Base-by-base conservation (phyloP, 1,139 yeast genomes). In the Yamadazyma diospyri region DNA sequence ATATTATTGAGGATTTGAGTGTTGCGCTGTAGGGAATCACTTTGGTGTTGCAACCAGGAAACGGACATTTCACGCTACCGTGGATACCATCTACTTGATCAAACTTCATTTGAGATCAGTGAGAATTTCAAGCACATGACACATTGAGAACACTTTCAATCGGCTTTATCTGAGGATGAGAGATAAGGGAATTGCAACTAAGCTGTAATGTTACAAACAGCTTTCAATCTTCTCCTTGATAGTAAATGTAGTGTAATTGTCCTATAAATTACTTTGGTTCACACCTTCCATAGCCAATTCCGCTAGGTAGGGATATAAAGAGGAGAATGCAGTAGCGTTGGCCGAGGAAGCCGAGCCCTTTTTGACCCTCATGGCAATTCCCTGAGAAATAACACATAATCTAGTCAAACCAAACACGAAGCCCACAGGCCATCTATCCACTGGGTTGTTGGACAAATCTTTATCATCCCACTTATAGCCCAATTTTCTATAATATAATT, bases 301-400 rank as follows among this genome's bases (percentile, higher is more conserved):
- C 0, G 80, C 65, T 40, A 78, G 61, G 10, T 51, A 50, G 9
- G 69, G 71, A 42, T 73, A 76, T 43, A 71, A 50, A 3, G 46
- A 40, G 0, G 73, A 78, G 29, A 65, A 61, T 2, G 57, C 57
- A 7, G 57, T 57, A 1, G 86, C 85, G 34, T 67, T 61, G 0
- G 76, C 78, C 30, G 80, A 72, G 22, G 81, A 73, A 1, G 85
- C 85, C 35, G 69, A 72, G 10, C 83, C 84, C 35, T 67, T 59
- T 12, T 69, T 64, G 2, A 69, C 63, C 37, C 87, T 63, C 59
- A 81, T 80, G 8, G 80, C 81, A 39, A 80, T 77, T 4, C 87
- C 87, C 44, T 80, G 87, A 21, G 74, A 63, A 39, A 80, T 80
- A 14, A 80, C 84, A 41, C 76, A 64, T 22, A 79, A 62, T 27